These are phyloP conservation scores for Rutstroemia sydowiana DNA, from an alignment of 2,329 filamentous ascomycete species.

Conservation along the genomic window DNA sequence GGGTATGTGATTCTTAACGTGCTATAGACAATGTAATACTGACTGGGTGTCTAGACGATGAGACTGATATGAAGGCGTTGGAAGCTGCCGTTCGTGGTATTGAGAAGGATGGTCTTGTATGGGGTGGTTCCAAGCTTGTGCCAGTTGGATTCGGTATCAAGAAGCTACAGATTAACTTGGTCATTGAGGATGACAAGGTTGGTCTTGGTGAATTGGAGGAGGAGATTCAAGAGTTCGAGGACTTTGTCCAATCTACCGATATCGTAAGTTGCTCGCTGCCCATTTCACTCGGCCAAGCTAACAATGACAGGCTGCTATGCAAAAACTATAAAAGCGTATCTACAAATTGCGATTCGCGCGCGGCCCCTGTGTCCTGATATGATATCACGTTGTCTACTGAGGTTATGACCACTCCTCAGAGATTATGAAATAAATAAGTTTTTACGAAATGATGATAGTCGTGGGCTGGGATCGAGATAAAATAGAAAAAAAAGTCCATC, in stretches of 20 bases:
- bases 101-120: conserved; percentile 88
- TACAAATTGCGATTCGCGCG: conserved; percentile 16
- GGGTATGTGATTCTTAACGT: conserved; percentile 56
- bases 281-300: conserved; percentile 17
- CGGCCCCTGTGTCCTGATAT: conserved; percentile 20
- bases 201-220: conserved; percentile 81
- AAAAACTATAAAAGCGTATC: conserved; percentile 67
- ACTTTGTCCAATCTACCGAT: conserved; percentile 93
- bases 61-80: conserved; percentile 82
- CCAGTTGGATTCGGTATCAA: conserved; percentile 95
- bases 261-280: conserved; percentile 43
- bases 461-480: conserved; percentile 22
- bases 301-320: conserved; percentile 59
- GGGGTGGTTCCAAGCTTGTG: conserved; percentile 87
- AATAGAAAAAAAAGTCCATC: conserved; percentile 21
- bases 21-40: background rate
- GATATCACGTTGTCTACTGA: conserved; percentile 21
- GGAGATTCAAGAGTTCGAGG: conserved; percentile 78
- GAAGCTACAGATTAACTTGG: conserved; percentile 98
- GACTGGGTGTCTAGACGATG: conserved; percentile 56
- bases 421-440: conserved; percentile 9
- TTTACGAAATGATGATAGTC: conserved; percentile 25
- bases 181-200: conserved; percentile 95
- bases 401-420: conserved; percentile 10
- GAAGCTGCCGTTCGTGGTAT: conserved; percentile 76